Conservation (phyloP, 108 stramenopile species). For the Nitzschia sp. region DNA sequence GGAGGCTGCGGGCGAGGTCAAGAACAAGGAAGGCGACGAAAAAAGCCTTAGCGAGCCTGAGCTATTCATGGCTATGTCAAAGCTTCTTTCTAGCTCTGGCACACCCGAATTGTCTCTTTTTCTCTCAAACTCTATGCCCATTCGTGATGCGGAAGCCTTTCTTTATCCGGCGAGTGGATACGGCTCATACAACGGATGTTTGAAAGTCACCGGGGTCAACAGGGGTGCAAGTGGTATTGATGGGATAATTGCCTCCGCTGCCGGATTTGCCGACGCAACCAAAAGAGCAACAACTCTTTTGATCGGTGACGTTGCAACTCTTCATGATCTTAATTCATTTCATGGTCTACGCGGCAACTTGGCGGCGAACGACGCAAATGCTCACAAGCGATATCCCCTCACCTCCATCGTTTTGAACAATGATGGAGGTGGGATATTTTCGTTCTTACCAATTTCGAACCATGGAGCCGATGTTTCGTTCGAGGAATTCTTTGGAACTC, state of each 20-base stretch:
- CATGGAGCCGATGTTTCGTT: constrained; percentile 85
- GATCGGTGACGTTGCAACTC: constrained; percentile 86
- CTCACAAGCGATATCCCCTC: constrained; percentile 48
- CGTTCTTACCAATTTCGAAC: constrained; percentile 93
- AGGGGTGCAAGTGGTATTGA: constrained; percentile 95
- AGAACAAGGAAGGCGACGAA: background rate
- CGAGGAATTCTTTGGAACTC: constrained; percentile 90
- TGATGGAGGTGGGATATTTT: constrained; percentile 93
- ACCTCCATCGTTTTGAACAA: constrained; percentile 88
- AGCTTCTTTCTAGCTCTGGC: constrained; percentile 30
- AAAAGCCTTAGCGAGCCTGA: constrained; percentile 76
- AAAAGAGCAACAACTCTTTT: constrained; percentile 68
- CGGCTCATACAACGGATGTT: no score
- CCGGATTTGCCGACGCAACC: constrained; percentile 76
- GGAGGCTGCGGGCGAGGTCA: constrained; percentile 33
- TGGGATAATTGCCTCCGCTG: constrained; percentile 87
- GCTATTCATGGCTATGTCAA: constrained; percentile 66
- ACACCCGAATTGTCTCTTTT: constrained; percentile 28
- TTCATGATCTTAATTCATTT: constrained; percentile 90
- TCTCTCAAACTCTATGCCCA: constrained; percentile 94
- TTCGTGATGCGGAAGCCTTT: constrained; percentile 90
- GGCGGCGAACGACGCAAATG: constrained; percentile 21
- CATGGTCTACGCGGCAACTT: constrained; percentile 53
- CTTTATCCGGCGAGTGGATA: constrained; percentile 55
- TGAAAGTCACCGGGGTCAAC: constrained; percentile 65